A percentile compares a stretch with the other conserved stretches of the same genome.
Conservation (phyloP, 352 stramenopile genomes). For the Achlya hypogyna region DNA sequence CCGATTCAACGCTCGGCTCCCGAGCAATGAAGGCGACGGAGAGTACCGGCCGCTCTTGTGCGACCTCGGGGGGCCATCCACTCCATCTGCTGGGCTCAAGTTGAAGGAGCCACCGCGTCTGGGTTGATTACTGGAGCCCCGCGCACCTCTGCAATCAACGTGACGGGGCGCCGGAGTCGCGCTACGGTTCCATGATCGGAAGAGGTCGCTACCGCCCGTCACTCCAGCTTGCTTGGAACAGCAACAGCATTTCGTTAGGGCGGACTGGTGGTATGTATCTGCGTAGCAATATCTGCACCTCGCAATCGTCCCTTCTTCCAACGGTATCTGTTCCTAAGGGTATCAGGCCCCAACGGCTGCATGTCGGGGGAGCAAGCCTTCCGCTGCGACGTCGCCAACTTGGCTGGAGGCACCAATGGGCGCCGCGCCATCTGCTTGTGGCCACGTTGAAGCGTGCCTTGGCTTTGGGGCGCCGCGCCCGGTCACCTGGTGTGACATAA, state of each 20-base stretch:
- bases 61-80: not conserved
- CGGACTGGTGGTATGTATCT: no score
- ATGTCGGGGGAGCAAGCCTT: no score
- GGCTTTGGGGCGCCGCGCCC: not conserved
- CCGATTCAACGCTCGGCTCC: no score
- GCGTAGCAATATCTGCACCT: no score
- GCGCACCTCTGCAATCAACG: not conserved
- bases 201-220: no score
- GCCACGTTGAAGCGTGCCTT: not conserved
- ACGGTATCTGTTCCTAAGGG: no score
- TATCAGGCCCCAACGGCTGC: no score
- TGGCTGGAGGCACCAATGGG: not conserved
- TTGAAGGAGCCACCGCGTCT: not conserved
- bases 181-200: not conserved
- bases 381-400: not conserved
- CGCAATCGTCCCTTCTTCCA: no score
- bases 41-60: no score
- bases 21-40: no score
- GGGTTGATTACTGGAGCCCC: not conserved
- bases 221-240: no score
- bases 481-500: conserved; percentile 8
- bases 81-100: not conserved
- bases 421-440: not conserved
- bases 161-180: conserved; percentile 4
- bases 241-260: no score